These are phyloP conservation scores for Bullera alba DNA, from an alignment of 768 basidiomycete genomes.

Conservation along the genomic window DNA sequence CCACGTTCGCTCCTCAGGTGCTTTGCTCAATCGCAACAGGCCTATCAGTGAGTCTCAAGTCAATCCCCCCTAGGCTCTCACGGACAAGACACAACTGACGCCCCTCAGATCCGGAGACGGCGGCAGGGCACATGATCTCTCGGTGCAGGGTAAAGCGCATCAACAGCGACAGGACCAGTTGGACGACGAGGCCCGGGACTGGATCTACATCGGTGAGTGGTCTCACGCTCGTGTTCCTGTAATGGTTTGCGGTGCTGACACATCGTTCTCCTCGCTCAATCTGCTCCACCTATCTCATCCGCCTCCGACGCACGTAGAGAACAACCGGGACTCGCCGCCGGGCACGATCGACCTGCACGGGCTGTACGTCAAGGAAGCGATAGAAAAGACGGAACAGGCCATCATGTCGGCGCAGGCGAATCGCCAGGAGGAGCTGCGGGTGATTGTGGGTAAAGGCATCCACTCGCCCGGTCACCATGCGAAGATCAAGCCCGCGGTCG, in stretches of 20 bases:
- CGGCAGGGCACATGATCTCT: slow-evolving; percentile 71
- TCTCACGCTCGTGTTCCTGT: background rate
- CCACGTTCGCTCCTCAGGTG: slow-evolving; percentile 5
- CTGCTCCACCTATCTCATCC: background rate
- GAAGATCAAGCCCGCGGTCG: slow-evolving; percentile 87
- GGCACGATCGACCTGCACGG: slow-evolving; percentile 87
- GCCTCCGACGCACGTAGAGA: slow-evolving; percentile 19
- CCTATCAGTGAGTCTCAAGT: slow-evolving; percentile 55
- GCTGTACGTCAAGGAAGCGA: slow-evolving; percentile 86
- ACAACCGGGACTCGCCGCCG: slow-evolving; percentile 61
- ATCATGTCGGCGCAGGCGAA: slow-evolving; percentile 60
- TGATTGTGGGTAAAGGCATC: slow-evolving; percentile 89
- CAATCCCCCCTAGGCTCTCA: no score
- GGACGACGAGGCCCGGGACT: slow-evolving; percentile 74
- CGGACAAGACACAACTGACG: background rate
- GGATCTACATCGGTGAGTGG: slow-evolving; percentile 70
- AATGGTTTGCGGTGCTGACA: background rate
- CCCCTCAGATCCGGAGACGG: slow-evolving; percentile 55
- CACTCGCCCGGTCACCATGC: slow-evolving; percentile 70
- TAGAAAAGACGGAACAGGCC: slow-evolving; percentile 63
- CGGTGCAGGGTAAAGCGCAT: slow-evolving; percentile 71
- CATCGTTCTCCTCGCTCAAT: background rate
- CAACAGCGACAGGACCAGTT: slow-evolving; percentile 67
- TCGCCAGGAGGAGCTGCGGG: slow-evolving; percentile 60
- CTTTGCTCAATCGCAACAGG: slow-evolving; percentile 58